phyloP scores from a whole-genome alignment of 345 rosid species.

The Melaleuca alternifolia region DNA sequence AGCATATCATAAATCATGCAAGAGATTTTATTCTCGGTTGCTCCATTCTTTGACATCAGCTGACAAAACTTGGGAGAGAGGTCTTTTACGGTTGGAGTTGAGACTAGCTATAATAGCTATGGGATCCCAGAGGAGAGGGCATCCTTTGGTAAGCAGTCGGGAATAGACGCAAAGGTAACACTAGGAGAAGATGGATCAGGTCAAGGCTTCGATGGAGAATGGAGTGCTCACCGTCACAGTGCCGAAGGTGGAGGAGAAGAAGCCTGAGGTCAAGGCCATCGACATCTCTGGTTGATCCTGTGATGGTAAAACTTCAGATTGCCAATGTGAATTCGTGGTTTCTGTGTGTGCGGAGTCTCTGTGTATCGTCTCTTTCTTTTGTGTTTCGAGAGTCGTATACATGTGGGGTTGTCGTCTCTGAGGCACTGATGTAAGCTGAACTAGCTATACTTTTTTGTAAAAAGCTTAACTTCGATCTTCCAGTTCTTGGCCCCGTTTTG shows the following conservation, averaged over 20 bases:
- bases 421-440: not conserved
- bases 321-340: not conserved
- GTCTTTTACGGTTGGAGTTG: not conserved
- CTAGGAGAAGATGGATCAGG: not conserved
- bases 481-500: not conserved
- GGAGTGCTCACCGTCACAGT: constrained; percentile 12
- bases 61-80: not conserved
- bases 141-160: not conserved
- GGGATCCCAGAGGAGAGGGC: not conserved
- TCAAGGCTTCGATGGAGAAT: constrained; percentile 12
- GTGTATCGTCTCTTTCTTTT: not conserved
- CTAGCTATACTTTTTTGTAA: not conserved
- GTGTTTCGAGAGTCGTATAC: not conserved
- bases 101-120: not conserved
- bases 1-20: not conserved
- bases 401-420: not conserved
- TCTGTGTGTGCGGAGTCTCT: not conserved
- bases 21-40: not conserved
- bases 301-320: not conserved
- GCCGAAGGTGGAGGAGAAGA: constrained; percentile 12
- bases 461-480: not conserved
- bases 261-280: not conserved
- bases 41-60: not conserved
- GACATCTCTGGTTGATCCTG: constrained; percentile 7
- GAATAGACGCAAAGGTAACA: not conserved